Base-by-base conservation (phyloP, 768 basidiomycete genomes). In the Mycena indigotica region DNA sequence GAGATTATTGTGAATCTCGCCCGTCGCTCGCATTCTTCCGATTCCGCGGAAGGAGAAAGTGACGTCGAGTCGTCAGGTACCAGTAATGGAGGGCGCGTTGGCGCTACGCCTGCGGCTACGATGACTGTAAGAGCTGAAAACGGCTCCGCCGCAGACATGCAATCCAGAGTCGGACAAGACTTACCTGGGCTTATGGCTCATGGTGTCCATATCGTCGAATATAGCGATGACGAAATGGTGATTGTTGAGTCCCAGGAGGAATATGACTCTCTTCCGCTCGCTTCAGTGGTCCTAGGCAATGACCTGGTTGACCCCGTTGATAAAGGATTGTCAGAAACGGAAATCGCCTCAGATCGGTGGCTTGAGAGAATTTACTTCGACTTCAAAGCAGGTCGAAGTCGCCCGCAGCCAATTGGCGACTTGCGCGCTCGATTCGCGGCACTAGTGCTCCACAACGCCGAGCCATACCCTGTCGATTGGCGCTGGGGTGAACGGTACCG, bases 1-100 rank as follows among this genome's bases (percentile, higher is more conserved):
- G 73, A 76, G 44, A 62, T 71, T 2, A 23, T 46, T 8, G n/a
- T 54, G 26, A 38, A 52, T 29, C 30, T 38, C 51, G 51, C 51
- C 8, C 21, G 41, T 5, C 41, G 8, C 21, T 44, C 41, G 15
- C 5, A 44, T 23, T 15, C 12, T 8, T 44, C 41, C n/a, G 12
- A 44, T 19, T 5, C 15, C n/a, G 15, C 32, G 8, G 32, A 35
- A 17, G 41, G 8, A 12, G 41, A 44, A 8, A 21, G 15, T 8
- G n/a, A 44, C 41, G 21, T 23, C 41, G 15, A 44, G 41, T 8
- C 15, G 15, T 21, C n/a, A 5, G 15, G 8, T 6, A 19, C 23
- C n/a, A 12, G n/a, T 8, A 8, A 8, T 21, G 41, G 41, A 44
- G 41, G 41, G 41, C 41, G 41, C 21, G 41, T 44, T 44, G n/a